These are phyloP conservation scores for Daldinia sp. DNA, from an alignment of 2,329 filamentous ascomycete species.

Conservation along the genomic window DNA sequence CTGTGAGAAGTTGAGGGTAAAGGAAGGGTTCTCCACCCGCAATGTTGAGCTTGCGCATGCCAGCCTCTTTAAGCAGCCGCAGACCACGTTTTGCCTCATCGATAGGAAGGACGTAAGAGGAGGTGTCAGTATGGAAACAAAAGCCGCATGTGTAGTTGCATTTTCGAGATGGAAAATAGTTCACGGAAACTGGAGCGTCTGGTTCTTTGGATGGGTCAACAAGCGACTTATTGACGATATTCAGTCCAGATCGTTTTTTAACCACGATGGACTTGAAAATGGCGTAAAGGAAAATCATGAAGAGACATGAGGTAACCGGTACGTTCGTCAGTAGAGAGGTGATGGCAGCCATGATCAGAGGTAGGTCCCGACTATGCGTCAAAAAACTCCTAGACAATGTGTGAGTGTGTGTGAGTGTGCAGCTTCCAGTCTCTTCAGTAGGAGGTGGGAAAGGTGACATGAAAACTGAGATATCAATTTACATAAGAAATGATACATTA, in stretches of 20 bases:
- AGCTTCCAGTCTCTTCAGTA: no score
- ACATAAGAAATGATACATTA: background rate
- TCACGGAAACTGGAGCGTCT: slow-evolving; percentile 55
- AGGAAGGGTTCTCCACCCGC: slow-evolving; percentile 68
- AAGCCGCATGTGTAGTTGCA: slow-evolving; percentile 65
- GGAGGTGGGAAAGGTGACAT: background rate
- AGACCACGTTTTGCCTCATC: slow-evolving; percentile 60
- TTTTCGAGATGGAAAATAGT: slow-evolving; percentile 61
- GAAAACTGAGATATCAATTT: no score
- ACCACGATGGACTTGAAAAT: background rate
- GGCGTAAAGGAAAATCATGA: background rate
- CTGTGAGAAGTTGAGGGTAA: slow-evolving; percentile 58
- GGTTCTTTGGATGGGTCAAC: background rate
- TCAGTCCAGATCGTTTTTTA: background rate
- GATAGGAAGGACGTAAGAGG: slow-evolving; percentile 57
- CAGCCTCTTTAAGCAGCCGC: slow-evolving; percentile 59
- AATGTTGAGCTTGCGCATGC: slow-evolving; percentile 68
- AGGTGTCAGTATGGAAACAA: slow-evolving; percentile 68
- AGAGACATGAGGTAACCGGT: background rate
- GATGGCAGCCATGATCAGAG: background rate
- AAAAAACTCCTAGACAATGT: no score
- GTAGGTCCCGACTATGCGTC: background rate
- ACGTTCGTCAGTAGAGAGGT: background rate
- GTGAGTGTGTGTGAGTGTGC: no score
- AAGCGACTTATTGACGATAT: background rate